Percentiles rank a stretch among this genome's conserved stretches.
phyloP scores from a whole-genome alignment of 2,329 filamentous ascomycete genomes.

The Fusarium sp. region DNA sequence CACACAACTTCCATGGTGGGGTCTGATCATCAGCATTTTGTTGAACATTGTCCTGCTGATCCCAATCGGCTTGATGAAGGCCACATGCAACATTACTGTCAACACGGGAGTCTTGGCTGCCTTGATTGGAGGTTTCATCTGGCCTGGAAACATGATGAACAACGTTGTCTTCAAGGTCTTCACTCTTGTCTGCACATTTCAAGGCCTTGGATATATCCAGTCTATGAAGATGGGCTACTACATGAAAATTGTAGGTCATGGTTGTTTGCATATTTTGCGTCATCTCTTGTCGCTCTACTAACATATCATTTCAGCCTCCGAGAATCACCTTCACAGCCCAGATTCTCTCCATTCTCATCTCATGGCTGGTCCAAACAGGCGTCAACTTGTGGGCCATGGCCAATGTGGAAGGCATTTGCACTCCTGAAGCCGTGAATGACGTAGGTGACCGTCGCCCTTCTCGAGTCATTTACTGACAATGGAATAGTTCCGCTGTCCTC shows the following conservation, averaged over 20 bases:
- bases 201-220: conserved; percentile 49
- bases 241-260: conserved; percentile 60
- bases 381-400: conserved; percentile 40
- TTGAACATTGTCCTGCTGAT: neutral
- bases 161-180: conserved; percentile 38
- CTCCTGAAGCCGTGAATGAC: neutral
- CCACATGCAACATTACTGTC: neutral
- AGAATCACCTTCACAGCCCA: conserved; percentile 58
- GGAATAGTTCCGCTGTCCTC: conserved; percentile 54
- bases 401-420: neutral
- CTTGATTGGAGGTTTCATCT: neutral
- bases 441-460: neutral
- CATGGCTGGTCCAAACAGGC: conserved; percentile 47
- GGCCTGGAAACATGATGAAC: conserved; percentile 28
- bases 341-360: conserved; percentile 52
- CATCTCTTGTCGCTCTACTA: neutral
- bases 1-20: neutral
- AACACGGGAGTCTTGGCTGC: neutral
- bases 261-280: too few species aligned
- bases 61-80: neutral
- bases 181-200: conserved; percentile 4
- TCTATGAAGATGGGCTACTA: conserved; percentile 60
- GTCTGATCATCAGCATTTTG: neutral
- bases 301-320: conserved; percentile 40
- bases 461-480: neutral